Evolutionary conservation across 2,329 filamentous ascomycete species (phyloP).

Genomic region (Aureobasidium sp.): DNA sequence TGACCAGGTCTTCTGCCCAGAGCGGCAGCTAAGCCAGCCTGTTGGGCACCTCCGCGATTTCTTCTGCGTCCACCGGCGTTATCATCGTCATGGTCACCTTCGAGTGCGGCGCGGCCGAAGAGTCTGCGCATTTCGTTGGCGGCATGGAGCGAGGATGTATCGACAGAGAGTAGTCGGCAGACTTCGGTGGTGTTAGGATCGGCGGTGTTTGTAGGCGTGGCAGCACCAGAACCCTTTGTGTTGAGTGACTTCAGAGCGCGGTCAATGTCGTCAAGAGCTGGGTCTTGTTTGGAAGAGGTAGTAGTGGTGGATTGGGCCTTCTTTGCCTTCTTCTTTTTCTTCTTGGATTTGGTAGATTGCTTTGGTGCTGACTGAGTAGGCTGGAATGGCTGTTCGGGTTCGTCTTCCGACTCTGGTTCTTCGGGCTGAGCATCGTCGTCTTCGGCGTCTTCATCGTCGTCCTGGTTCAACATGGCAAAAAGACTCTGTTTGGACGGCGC

Average conservation of each 20-base stretch:
- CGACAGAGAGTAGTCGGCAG: conserved; percentile 49
- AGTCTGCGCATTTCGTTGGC: conserved; percentile 82
- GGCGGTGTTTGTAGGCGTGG: conserved; percentile 16
- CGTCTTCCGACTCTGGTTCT: conserved; percentile 26
- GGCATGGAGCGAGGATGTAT: conserved; percentile 69
- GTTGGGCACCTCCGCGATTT: conserved; percentile 44
- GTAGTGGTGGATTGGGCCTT: conserved; percentile 31
- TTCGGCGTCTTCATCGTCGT: conserved; percentile 28
- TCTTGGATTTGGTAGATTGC: conserved; percentile 21
- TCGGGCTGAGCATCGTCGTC: conserved; percentile 25
- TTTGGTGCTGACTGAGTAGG: background rate
- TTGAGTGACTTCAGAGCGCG: conserved; percentile 51
- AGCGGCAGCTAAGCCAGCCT: conserved; percentile 51
- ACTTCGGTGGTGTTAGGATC: conserved; percentile 39
- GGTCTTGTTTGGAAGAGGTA: conserved; percentile 19
- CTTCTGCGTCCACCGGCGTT: conserved; percentile 42
- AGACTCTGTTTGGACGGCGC: conserved; percentile 30
- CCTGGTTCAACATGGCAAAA: conserved; percentile 38
- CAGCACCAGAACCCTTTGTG: conserved; percentile 20
- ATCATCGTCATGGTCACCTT: conserved; percentile 46
- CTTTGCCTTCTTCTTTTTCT: conserved; percentile 51
- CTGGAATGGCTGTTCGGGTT: conserved; percentile 14
- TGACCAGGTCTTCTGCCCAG: conserved; percentile 39
- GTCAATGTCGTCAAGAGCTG: conserved; percentile 56
- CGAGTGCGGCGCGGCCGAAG: conserved; percentile 57